Evolutionary conservation across 2,329 filamentous ascomycete genomes (phyloP), one percentile per base, ranked within the genome.

Genomic region (Coniochaeta sp.): DNA sequence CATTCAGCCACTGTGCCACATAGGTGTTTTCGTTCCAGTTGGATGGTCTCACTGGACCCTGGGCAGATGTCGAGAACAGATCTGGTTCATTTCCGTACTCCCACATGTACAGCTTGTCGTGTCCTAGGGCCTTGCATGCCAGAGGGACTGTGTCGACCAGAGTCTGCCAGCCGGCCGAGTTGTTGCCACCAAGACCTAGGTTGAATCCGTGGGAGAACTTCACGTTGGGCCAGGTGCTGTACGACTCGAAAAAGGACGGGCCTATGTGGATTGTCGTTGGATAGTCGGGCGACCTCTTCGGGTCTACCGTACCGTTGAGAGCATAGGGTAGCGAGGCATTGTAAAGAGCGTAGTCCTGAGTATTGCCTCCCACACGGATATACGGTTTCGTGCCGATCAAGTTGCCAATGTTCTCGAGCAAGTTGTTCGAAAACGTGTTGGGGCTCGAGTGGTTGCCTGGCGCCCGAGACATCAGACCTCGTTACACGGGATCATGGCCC

Each of bases 61-160:
- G 81, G 2, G 77, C 69, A 22, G 79, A 81, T 1, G 77, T 80
- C 19, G 79, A 78, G 69, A 74, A 88, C 8, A 87, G 70, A 68
- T 88, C 84, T 0, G 84, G 83, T 69, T 88, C 85, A 65, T 88
- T 88, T 42, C 86, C 85, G 64, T 87, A 82, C 66, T 86, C 83
- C 82, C 82, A 88, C 62, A 74, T 73, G 28, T 82, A 77, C 6
- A 87, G 71, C 58, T 77, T 82, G 6, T 77, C 79, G 12, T 71
- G 70, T 2, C 74, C 72, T 0, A 88, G 71, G 3, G 83, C 81
- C 64, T 81, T 79, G 71, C 85, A 88, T 1, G 78, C 84, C 44
- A 85, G 70, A 0, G 81, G 76, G 0, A 83, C 81, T 0, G 83
- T 85, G 9, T 79, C 77, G 2, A 81, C 65, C 1, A 87, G 74